phyloP scores from a whole-genome alignment of 345 rosid species.

The Brassica rapa region DNA sequence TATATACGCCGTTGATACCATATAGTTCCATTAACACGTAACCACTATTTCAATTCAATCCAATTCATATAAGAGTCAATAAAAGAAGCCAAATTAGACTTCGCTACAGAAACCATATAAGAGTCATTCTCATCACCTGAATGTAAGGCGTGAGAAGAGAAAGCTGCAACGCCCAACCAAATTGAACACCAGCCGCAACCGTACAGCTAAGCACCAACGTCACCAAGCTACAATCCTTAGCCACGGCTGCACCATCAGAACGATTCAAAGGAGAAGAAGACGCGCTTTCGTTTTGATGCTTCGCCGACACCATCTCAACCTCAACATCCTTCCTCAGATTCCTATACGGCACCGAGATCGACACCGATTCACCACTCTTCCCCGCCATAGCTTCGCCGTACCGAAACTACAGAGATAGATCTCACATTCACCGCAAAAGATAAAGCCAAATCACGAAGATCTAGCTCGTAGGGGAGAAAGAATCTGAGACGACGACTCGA shows the following conservation, averaged over 20 bases:
- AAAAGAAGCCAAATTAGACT: neutral
- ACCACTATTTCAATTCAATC: neutral
- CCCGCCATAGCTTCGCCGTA: conserved; percentile 48
- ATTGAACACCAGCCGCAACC: conserved; percentile 93
- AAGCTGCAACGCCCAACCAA: conserved; percentile 97
- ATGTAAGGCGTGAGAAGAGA: conserved; percentile 93
- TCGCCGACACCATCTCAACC: conserved; percentile 61
- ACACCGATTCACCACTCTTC: conserved; percentile 45
- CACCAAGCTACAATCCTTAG: conserved; percentile 54
- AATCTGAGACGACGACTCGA: conserved; percentile 33
- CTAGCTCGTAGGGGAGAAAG: neutral
- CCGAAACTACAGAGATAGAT: neutral
- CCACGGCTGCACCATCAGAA: conserved; percentile 25
- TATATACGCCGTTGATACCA: neutral
- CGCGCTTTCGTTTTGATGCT: conserved; percentile 42
- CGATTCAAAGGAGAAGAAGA: conserved; percentile 34
- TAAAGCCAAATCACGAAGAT: neutral
- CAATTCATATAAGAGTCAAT: neutral
- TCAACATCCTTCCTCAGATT: conserved; percentile 72
- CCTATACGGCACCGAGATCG: conserved; percentile 65
- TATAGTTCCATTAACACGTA: conserved; percentile 4
- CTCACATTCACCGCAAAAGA: neutral
- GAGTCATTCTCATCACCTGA: conserved; percentile 47
- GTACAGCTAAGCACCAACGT: conserved; percentile 79
- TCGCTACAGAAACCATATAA: neutral